Conservation (phyloP, 345 rosid genomes). For the Eucalyptus coolabah region DNA sequence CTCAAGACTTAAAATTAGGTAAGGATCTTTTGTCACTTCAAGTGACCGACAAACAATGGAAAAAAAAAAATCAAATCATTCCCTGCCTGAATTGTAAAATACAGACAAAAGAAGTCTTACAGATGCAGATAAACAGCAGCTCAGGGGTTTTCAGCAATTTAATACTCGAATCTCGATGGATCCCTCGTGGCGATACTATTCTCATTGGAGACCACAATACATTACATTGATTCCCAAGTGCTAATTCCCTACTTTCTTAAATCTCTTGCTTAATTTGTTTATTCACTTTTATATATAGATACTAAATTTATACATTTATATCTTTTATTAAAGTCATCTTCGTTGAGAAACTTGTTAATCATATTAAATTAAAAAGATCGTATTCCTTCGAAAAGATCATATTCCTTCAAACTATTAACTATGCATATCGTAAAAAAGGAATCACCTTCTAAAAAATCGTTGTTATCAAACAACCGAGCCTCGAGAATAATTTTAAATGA, state of each 20-base stretch:
- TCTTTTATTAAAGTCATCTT: neutral
- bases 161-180: neutral
- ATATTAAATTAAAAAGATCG: neutral
- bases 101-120: neutral
- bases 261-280: neutral
- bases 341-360: neutral
- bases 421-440: neutral
- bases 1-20: neutral
- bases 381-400: neutral
- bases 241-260: neutral
- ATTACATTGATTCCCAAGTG: neutral
- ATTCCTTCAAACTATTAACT: neutral
- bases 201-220: neutral
- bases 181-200: neutral
- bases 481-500: neutral
- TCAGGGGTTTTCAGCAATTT: neutral
- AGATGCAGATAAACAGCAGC: neutral
- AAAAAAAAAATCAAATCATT: neutral
- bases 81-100: neutral
- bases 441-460: neutral
- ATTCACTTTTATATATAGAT: neutral
- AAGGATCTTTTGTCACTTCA: neutral
- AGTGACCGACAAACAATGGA: neutral
- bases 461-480: neutral
- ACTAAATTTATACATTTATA: neutral